Base-by-base conservation (phyloP, 495 filamentous ascomycete genomes). In the Aspergillus campestris region DNA sequence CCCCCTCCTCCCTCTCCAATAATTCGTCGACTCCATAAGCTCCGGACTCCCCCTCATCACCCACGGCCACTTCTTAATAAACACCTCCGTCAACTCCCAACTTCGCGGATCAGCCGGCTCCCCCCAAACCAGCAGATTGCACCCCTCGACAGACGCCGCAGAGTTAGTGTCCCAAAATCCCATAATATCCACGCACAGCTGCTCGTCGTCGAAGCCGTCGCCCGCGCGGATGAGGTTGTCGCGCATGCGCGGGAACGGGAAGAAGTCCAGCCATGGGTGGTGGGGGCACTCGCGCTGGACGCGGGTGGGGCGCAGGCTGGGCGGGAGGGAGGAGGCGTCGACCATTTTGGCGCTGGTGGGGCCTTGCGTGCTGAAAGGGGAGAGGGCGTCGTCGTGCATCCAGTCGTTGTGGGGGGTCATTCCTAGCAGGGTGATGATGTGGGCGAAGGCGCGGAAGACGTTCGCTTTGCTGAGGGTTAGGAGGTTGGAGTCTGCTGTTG, bases 211-310 rank as follows among this genome's bases (percentile, higher is more conserved):
- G 48, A 71, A 69, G 1, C 38, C 32, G 32, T 66, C 64, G 0
- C 59, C 60, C 2, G 65, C 57, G 15, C 51, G 42, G 32, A 79
- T 71, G 14, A 76, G 52, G 34, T 76, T 76, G 38, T 79, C 71
- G 2, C 77, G 66, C 50, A 80, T 60, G 13, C 53, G 58, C 12
- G 68, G 65, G 29, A 68, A 60, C 3, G 75, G 77, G 39, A 78
- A 71, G 38, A 78, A 64, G 45, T 79, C 75, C 12, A 81, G 52
- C 67, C 75, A 81, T 0, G 71, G 68, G 38, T 73, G 70, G 40
- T 81, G 77, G 1, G 58, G 53, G 6, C 60, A 53, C 0, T 49
- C 45, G 8, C 40, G 46, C 47, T 80, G 77, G 0, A 77, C 27
- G 14, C 38, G 46, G 2, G 77, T 80, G 1, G 74, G 74, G 2